Evolutionary conservation across 2,329 filamentous ascomycete genomes (phyloP), one percentile per base, ranked within the genome.

Genomic region (Xylaria hypoxylon): DNA sequence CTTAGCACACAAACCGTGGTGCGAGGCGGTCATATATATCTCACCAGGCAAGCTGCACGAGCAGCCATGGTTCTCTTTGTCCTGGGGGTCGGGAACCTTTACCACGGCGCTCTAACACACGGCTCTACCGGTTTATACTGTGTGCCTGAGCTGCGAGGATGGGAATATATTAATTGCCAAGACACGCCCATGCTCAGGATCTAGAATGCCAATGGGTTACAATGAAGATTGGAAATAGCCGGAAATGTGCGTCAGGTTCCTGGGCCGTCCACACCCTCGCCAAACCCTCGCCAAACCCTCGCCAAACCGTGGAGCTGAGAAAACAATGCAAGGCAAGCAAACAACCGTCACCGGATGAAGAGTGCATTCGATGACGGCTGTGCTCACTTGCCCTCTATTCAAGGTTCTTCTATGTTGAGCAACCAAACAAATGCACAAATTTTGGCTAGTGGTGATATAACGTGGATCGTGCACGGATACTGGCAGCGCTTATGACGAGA

Each of bases 161-260:
- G 52, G 33, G 22, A 57, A 65, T 72, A 74, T 73, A 75, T 76
- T 75, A 71, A 75, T 73, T 71, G 68, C 69, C 68, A 66, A 69
- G 67, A 69, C 68, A 64, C 47, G 69, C 62, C 62, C 68, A 67
- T 70, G 70, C 56, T 72, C 62, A 67, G 60, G 70, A 69, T 72
- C 68, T 68, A 71, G 68, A 69, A 67, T 66, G 55, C 60, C 42
- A 59, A 64, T 70, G 53, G 59, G 69, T 62, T 63, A 59, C 59
- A 57, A 58, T 61, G 51, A 35, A n/a, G 26, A 50, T 68, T 67
- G 70, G 72, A 73, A 74, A 74, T 75, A 76, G 73, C 75, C 73
- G 74, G 71, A 45, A 72, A 47, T 38, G 57, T 68, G 69, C 68
- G 67, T 71, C 42, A 70, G 69, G 72, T 72, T 73, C 68, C 68